A percentile compares a stretch with the other conserved stretches of the same genome.
Evolutionary conservation across 2,329 filamentous ascomycete species (phyloP).

Genomic region (Fusarium sp.): DNA sequence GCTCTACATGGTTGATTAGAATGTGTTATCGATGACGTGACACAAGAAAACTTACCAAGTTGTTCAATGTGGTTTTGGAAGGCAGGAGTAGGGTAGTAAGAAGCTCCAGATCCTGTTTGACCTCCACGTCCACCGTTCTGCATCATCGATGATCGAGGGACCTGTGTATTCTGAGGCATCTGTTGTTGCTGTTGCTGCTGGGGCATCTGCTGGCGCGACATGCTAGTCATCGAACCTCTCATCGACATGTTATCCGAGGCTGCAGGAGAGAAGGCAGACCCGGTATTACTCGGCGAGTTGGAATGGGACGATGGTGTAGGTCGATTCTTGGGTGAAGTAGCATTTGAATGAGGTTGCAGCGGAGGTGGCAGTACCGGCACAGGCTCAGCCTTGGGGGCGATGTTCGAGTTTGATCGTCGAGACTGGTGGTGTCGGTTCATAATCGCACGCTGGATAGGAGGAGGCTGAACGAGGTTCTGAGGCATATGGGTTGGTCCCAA

Average conservation of each 20-base stretch:
- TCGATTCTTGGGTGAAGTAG: conserved; percentile 74
- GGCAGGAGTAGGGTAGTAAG: conserved; percentile 81
- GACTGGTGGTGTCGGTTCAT: conserved; percentile 83
- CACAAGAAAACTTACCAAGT: conserved; percentile 75
- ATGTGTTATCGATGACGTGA: conserved; percentile 66
- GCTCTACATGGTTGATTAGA: conserved; percentile 81
- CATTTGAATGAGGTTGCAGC: conserved; percentile 65
- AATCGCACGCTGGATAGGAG: conserved; percentile 82
- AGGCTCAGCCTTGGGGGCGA: conserved; percentile 78
- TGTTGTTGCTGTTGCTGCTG: conserved; percentile 40
- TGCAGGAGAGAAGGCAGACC: conserved; percentile 56
- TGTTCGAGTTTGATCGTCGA: conserved; percentile 76
- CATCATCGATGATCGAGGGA: conserved; percentile 49
- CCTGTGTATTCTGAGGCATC: conserved; percentile 40
- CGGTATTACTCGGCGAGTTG: conserved; percentile 64
- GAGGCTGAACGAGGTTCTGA: conserved; percentile 76
- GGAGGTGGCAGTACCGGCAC: conserved; percentile 59
- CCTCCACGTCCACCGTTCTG: conserved; percentile 50
- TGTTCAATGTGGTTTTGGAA: conserved; percentile 97
- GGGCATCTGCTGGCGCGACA: conserved; percentile 48
- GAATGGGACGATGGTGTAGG: conserved; percentile 85
- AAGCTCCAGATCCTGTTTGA: conserved; percentile 54
- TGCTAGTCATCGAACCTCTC: conserved; percentile 50
- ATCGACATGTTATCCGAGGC: conserved; percentile 61
- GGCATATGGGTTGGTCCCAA: conserved; percentile 75